Percentiles rank a stretch among this genome's conserved stretches.
phyloP scores from a whole-genome alignment of 139 green algal species.

The Helicosporidium sp. region DNA sequence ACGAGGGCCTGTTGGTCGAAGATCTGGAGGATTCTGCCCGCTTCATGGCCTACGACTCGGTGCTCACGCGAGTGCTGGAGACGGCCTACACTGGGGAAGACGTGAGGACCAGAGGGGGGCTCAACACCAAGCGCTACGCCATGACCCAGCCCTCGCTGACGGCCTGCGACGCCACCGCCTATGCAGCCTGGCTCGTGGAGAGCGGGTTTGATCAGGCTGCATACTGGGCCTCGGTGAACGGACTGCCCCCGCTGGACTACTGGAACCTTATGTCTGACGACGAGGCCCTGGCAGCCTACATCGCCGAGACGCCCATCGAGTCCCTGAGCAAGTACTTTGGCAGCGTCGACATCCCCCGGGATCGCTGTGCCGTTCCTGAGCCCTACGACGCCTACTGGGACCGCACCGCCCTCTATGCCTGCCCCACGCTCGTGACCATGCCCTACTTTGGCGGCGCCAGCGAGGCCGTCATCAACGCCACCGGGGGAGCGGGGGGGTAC shows the following conservation, averaged over 20 bases:
- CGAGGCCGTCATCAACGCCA: too few relatives aligned
- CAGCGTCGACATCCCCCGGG: background rate
- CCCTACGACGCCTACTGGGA: constrained; percentile 1
- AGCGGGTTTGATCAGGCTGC: constrained; percentile 9
- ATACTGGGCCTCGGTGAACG: constrained; percentile 1
- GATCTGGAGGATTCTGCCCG: background rate
- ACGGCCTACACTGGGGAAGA: background rate
- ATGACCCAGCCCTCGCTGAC: background rate
- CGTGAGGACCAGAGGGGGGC: too few relatives aligned
- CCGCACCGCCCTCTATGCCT: constrained; percentile 1
- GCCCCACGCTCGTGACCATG: constrained; percentile 15
- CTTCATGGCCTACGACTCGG: background rate
- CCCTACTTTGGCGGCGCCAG: too few relatives aligned
- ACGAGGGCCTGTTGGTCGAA: background rate
- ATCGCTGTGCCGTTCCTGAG: background rate
- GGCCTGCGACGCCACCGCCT: constrained; percentile 7
- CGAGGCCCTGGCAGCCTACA: constrained; percentile 1
- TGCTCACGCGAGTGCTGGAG: too few relatives aligned
- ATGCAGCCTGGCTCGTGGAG: constrained; percentile 1
- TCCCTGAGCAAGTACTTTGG: constrained; percentile 6
- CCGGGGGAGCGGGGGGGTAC: too few relatives aligned
- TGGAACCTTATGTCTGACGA: constrained; percentile 3
- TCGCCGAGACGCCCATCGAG: constrained; percentile 1
- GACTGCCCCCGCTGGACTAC: constrained; percentile 1
- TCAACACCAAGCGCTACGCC: constrained; percentile 3